Base-by-base conservation (phyloP, 306 rosid species). In the Lathyrus sativus region DNA sequence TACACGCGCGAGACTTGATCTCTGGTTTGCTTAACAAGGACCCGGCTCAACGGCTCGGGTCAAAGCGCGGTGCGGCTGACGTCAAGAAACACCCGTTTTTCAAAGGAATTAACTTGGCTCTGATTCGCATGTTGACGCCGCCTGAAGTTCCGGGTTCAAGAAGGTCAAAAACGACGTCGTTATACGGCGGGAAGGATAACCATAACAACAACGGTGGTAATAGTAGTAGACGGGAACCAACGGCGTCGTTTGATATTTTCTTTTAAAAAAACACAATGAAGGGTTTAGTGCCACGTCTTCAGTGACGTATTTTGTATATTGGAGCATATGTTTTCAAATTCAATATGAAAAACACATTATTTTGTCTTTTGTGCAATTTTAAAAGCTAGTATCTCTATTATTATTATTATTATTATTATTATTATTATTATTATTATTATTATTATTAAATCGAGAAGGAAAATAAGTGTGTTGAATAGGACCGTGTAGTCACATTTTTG, bases 11-110 rank as follows among this genome's bases (percentile, higher is more conserved):
- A 11, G 97, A 87, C 35, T 66, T 93, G 3, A 86, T 93, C 4
- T 42, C 82, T 41, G 69, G 80, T 4, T 56, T 90, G 72, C 75
- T 93, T 0, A 65, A 80, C 75, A 93, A 93, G 54, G 96, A 93
- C 11, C 96, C 98, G 59, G 71, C 51, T 11, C 69, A 62, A 1
- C 71, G 98, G 7, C 90, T 93, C 22, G 98, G 98, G 43, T 90
- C 98, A 39, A 88, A 88, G 80, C 89, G 96, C 7, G 98, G 98
- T 7, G 88, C 98, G 1, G 97, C 97, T 14, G 98, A 93, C 68
- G 86, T 93, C 28, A 93, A 88, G 79, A 84, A 85, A 50, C 98
- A 90, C 9, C 83, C 96, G 0, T 90, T 90, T 78, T 93, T 93
- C 67, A 83, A 78, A 60, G 84, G 83, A 12, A 79, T 93, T 4